Conservation (phyloP, 2,329 filamentous ascomycete genomes). For the Septoria linicola region DNA sequence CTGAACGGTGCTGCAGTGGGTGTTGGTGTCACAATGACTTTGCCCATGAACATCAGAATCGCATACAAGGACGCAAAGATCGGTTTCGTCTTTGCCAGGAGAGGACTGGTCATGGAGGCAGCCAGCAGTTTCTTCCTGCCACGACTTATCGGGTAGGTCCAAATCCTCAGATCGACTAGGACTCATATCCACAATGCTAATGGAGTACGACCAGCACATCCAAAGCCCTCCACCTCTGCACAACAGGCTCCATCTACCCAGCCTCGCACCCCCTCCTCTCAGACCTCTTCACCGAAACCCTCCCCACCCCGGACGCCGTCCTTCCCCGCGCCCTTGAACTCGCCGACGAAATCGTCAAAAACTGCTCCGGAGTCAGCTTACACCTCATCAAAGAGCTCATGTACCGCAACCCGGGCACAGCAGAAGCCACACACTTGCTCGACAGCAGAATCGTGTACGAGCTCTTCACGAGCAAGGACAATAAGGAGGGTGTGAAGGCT, state of each 20-base stretch:
- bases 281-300: slow-evolving; percentile 65
- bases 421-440: slow-evolving; percentile 69
- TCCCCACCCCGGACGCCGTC: slow-evolving; percentile 59
- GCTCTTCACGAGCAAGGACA: slow-evolving; percentile 61
- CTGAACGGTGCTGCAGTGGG: slow-evolving; percentile 58
- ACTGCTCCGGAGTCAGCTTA: slow-evolving; percentile 64
- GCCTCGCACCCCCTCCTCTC: slow-evolving; percentile 50
- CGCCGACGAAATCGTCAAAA: slow-evolving; percentile 64
- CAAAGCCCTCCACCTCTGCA: slow-evolving; percentile 63
- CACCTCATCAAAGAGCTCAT: slow-evolving; percentile 71
- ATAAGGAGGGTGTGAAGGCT: slow-evolving; percentile 65
- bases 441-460: slow-evolving; percentile 66
- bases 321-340: slow-evolving; percentile 64
- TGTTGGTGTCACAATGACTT: slow-evolving; percentile 59
- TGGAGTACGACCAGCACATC: slow-evolving; percentile 45
- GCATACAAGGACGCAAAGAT: slow-evolving; percentile 61
- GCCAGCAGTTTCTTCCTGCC: slow-evolving; percentile 71
- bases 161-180: too few species aligned
- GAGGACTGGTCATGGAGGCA: slow-evolving; percentile 71
- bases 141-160: slow-evolving; percentile 60
- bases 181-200: too few species aligned
- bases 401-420: slow-evolving; percentile 57
- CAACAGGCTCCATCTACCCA: slow-evolving; percentile 63
- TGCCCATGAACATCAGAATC: slow-evolving; percentile 57
- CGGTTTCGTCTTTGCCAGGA: slow-evolving; percentile 70